Percentiles rank a stretch among this genome's conserved stretches.
phyloP scores from a whole-genome alignment of 371 early-diverging fungal genomes.

The Blakeslea trispora region DNA sequence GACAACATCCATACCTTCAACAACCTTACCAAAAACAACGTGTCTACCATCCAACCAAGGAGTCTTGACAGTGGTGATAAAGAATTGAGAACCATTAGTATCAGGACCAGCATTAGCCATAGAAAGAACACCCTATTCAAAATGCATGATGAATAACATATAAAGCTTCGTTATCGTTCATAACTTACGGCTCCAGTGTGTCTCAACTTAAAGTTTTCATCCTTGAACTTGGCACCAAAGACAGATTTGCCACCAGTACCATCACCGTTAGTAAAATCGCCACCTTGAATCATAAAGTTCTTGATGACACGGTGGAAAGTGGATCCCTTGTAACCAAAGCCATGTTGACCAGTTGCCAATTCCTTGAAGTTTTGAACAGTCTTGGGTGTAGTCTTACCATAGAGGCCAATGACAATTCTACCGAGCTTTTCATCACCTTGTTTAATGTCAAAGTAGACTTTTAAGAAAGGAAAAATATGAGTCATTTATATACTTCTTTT shows the following conservation, averaged over 20 bases:
- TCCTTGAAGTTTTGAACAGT: slow-evolving; percentile 91
- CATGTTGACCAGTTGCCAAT: slow-evolving; percentile 81
- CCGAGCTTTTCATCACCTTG: slow-evolving; percentile 83
- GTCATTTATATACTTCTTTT: too few relatives aligned
- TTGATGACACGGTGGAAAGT: slow-evolving; percentile 92
- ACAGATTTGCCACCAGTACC: slow-evolving; percentile 97
- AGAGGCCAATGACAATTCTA: slow-evolving; percentile 83
- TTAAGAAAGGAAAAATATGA: too few relatives aligned
- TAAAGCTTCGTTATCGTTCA: too few relatives aligned
- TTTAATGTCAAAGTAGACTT: slow-evolving; percentile 90
- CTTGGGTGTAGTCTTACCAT: slow-evolving; percentile 77
- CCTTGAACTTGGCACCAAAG: slow-evolving; percentile 84
- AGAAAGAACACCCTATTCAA: slow-evolving; percentile 71
- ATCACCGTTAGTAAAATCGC: slow-evolving; percentile 79
- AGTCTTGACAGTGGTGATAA: slow-evolving; percentile 85
- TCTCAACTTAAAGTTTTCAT: slow-evolving; percentile 94
- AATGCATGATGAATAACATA: slow-evolving; percentile 23
- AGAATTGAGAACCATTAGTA: slow-evolving; percentile 99
- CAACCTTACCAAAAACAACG: slow-evolving; percentile 90
- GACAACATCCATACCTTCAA: slow-evolving; percentile 82
- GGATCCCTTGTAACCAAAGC: slow-evolving; percentile 80
- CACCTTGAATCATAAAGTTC: slow-evolving; percentile 87
- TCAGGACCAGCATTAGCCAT: slow-evolving; percentile 96
- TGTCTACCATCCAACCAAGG: slow-evolving; percentile 85
- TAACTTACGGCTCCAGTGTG: slow-evolving; percentile 77